phyloP scores from a whole-genome alignment of 495 filamentous ascomycete genomes.

The Penicillium lividum region DNA sequence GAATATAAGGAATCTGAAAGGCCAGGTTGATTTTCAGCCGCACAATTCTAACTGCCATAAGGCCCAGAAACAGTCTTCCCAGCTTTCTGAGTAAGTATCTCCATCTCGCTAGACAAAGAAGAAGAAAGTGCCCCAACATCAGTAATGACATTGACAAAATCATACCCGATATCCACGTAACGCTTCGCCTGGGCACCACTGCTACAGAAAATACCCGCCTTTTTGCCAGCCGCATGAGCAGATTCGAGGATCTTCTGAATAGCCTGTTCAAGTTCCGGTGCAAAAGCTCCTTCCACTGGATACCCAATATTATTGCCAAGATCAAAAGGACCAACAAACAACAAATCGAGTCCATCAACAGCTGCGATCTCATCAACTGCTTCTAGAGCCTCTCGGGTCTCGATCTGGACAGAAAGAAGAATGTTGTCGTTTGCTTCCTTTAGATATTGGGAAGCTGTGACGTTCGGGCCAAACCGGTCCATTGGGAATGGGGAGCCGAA shows the following conservation, averaged over 20 bases:
- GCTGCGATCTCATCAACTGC: slow-evolving; percentile 70
- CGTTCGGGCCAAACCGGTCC: slow-evolving; percentile 10
- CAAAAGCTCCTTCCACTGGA: slow-evolving; percentile 15
- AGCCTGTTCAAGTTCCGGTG: slow-evolving; percentile 26
- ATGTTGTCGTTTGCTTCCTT: slow-evolving; percentile 72
- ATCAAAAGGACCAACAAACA: slow-evolving; percentile 71
- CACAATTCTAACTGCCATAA: slow-evolving; percentile 6
- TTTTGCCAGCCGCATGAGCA: slow-evolving; percentile 27
- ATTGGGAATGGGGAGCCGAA: slow-evolving; percentile 32
- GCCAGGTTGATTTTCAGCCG: not conserved
- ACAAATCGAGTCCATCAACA: slow-evolving; percentile 68
- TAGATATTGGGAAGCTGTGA: slow-evolving; percentile 55
- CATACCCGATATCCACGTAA: slow-evolving; percentile 13
- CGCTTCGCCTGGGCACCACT: slow-evolving; percentile 10
- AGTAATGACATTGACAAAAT: slow-evolving; percentile 13
- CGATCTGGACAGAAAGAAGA: slow-evolving; percentile 78
- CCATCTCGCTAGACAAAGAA: slow-evolving; percentile 11
- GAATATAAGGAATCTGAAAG: not conserved
- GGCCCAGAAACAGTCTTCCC: slow-evolving; percentile 10
- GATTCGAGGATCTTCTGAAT: slow-evolving; percentile 26
- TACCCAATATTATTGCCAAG: slow-evolving; percentile 15
- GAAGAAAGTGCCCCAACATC: slow-evolving; percentile 13
- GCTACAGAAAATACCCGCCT: slow-evolving; percentile 17
- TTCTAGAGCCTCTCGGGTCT: slow-evolving; percentile 71
- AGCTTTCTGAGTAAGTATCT: slow-evolving; percentile 8